Evolutionary conservation across 2,329 filamentous ascomycete species (phyloP).

Genomic region (Harringtonia aguacate): DNA sequence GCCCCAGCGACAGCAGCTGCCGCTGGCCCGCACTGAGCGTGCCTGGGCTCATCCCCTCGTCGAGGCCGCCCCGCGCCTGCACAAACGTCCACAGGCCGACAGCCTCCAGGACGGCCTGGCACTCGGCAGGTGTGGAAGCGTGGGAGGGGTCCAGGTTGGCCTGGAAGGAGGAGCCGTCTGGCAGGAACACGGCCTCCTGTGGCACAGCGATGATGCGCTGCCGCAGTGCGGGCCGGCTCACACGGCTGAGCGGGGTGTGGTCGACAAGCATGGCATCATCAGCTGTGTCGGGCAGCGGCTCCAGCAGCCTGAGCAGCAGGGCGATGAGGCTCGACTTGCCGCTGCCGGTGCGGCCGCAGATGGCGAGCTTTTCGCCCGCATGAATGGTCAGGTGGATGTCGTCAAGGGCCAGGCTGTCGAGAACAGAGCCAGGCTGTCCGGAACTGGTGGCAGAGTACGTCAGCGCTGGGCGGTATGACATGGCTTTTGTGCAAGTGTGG

Average conservation of each 20-base stretch:
- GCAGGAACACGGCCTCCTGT: constrained; percentile 43
- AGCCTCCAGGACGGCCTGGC: constrained; percentile 21
- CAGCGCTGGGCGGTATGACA: too few species aligned
- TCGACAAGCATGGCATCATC: constrained; percentile 30
- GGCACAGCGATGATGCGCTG: constrained; percentile 39
- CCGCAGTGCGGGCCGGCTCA: constrained; percentile 32
- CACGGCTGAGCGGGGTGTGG: constrained; percentile 19
- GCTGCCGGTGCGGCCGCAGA: constrained; percentile 33
- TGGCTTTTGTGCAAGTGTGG: too few species aligned
- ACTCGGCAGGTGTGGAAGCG: constrained; percentile 11
- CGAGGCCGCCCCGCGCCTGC: constrained; percentile 11
- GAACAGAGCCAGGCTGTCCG: constrained; percentile 13
- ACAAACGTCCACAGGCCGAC: constrained; percentile 24
- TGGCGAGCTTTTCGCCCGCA: constrained; percentile 25
- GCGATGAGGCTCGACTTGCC: constrained; percentile 33
- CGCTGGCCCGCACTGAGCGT: constrained; percentile 47
- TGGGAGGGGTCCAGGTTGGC: constrained; percentile 31
- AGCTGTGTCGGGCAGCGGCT: constrained; percentile 30
- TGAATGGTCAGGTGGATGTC: constrained; percentile 18
- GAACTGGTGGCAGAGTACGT: not conserved
- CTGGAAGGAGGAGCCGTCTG: constrained; percentile 23
- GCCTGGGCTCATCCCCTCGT: constrained; percentile 30
- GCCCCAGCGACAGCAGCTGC: constrained; percentile 52
- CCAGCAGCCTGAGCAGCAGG: constrained; percentile 28
- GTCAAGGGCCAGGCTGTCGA: constrained; percentile 12